These are phyloP conservation scores for Globisporangium iwayamae DNA, from an alignment of 352 stramenopile species.

Conservation along the genomic window DNA sequence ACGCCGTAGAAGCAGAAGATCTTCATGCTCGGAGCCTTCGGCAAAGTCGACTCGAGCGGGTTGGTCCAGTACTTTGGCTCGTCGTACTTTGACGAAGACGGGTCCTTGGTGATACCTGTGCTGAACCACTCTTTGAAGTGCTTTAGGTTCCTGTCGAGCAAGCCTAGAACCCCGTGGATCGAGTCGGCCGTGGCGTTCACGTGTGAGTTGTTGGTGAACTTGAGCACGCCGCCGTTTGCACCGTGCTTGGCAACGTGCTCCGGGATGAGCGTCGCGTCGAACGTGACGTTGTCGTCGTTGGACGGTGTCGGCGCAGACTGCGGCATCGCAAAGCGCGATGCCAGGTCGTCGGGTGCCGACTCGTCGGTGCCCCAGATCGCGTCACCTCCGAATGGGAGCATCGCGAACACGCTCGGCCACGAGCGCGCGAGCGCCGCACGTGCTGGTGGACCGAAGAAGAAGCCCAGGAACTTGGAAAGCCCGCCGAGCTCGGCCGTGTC, in stretches of 20 bases:
- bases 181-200: slow-evolving; percentile 52
- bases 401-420: slow-evolving; percentile 85
- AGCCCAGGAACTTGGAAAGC: slow-evolving; percentile 82
- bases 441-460: slow-evolving; percentile 62
- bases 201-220: slow-evolving; percentile 48
- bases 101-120: slow-evolving; percentile 32
- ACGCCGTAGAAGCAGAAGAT: slow-evolving; percentile 95
- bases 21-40: slow-evolving; percentile 89
- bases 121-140: slow-evolving; percentile 41
- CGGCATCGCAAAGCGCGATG: slow-evolving; percentile 44
- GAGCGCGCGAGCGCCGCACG: slow-evolving; percentile 59
- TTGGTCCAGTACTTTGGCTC: slow-evolving; percentile 84
- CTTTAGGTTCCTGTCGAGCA: slow-evolving; percentile 46
- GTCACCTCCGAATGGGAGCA: slow-evolving; percentile 92
- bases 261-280: slow-evolving; percentile 30
- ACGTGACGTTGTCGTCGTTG: slow-evolving; percentile 20
- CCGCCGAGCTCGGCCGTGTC: slow-evolving; percentile 90
- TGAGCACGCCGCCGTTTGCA: slow-evolving; percentile 46
- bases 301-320: slow-evolving; percentile 22
- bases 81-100: slow-evolving; percentile 47
- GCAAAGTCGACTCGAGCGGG: slow-evolving; percentile 80
- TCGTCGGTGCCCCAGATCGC: slow-evolving; percentile 74
- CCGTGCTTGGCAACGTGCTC: slow-evolving; percentile 44
- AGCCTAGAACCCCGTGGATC: slow-evolving; percentile 44
- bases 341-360: slow-evolving; percentile 66